Evolutionary conservation across 2,329 filamentous ascomycete genomes (phyloP).

Genomic region (Simplicillium sp.): DNA sequence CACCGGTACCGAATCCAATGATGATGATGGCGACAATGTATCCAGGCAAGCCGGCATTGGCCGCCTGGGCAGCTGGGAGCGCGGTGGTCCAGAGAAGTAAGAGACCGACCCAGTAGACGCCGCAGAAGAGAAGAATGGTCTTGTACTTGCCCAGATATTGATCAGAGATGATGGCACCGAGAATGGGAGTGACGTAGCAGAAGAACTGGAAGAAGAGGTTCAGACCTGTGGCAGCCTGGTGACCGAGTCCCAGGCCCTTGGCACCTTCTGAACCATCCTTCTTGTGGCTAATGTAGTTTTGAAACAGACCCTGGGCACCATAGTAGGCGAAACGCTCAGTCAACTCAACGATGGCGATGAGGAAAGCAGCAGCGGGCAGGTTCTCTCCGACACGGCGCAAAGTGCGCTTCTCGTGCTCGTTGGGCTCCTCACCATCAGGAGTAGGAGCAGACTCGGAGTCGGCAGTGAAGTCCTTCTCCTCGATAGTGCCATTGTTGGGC

Average conservation of each 20-base stretch:
- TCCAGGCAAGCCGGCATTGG: constrained; percentile 33
- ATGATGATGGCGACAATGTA: constrained; percentile 45
- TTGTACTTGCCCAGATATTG: constrained; percentile 52
- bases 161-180: constrained; percentile 47
- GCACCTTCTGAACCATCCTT: constrained; percentile 25
- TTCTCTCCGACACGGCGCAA: constrained; percentile 45
- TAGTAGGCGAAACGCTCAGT: constrained; percentile 51
- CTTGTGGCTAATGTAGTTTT: constrained; percentile 40
- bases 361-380: constrained; percentile 43
- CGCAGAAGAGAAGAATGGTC: constrained; percentile 48
- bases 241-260: constrained; percentile 44
- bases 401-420: constrained; percentile 36
- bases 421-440: constrained; percentile 41
- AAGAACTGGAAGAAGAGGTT: constrained; percentile 48
- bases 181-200: constrained; percentile 29
- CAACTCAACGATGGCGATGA: constrained; percentile 47
- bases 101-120: constrained; percentile 49
- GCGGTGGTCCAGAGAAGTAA: constrained; percentile 44
- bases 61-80: constrained; percentile 23
- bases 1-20: constrained; percentile 56
- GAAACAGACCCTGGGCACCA: constrained; percentile 42
- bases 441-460: constrained; percentile 14
- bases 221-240: constrained; percentile 44
- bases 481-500: constrained; percentile 1
- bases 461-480: constrained; percentile 8